Conservation (phyloP, 441 rosid genomes). For the Populus hybrid region DNA sequence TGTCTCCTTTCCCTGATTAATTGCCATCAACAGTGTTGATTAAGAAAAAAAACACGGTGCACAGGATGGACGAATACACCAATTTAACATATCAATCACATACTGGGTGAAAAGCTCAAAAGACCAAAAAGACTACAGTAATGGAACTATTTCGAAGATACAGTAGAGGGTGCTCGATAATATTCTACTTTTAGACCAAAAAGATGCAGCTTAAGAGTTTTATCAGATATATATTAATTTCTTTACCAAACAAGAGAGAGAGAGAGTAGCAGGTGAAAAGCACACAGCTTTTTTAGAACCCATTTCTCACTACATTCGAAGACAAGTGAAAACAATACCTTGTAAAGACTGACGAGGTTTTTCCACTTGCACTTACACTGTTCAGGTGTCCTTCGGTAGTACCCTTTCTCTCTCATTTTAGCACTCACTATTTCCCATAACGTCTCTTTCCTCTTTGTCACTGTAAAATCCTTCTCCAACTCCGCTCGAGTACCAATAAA, state of each 20-base stretch:
- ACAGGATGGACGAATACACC: background rate
- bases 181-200: background rate
- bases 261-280: background rate
- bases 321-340: slow-evolving; percentile 27
- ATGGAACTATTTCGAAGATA: background rate
- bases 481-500: slow-evolving; percentile 40
- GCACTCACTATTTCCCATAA: slow-evolving; percentile 39
- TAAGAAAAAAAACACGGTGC: background rate
- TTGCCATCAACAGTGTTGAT: background rate
- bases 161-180: background rate
- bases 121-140: background rate
- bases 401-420: slow-evolving; percentile 33
- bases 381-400: slow-evolving; percentile 40
- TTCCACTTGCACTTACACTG: slow-evolving; percentile 72
- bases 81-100: background rate
- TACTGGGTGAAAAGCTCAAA: background rate
- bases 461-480: slow-evolving; percentile 47
- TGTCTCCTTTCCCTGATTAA: slow-evolving; percentile 58
- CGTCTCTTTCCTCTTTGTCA: slow-evolving; percentile 45
- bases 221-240: background rate
- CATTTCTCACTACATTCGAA: background rate
- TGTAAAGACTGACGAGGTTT: slow-evolving; percentile 55
- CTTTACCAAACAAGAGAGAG: background rate
- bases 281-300: background rate
- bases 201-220: background rate